Base-by-base conservation (phyloP, 2,329 filamentous ascomycete genomes). In the Dichotomopilus funicola region DNA sequence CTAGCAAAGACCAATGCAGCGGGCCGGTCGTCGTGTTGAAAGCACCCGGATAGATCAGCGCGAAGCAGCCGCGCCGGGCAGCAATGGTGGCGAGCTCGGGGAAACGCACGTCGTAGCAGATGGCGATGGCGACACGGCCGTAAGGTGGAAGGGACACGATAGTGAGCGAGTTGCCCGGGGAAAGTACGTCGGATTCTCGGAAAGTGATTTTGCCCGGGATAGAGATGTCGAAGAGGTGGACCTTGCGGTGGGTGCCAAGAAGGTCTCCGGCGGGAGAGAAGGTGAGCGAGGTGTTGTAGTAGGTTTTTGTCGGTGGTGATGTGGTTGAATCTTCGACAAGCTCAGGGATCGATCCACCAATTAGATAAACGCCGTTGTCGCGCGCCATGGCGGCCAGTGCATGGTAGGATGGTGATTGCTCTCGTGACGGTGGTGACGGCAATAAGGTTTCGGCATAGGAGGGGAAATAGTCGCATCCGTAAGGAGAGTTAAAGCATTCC, bases 401-500 rank as follows among this genome's bases (percentile, higher is more conserved):
- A 70, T 95, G 87, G 79, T 86, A 97, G 53, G 88, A 91, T 0
- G 91, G 91, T 4, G 88, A 87, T 65, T 87, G 82, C 46, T 82
- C 79, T 58, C 75, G 69, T 3, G 84, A 75, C 0, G 91, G 89
- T 34, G 90, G 89, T 3, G 84, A 86, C 0, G 90, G 89, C 49
- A 75, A 73, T n/a, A 97, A 84, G 1, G 83, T 86, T 73, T 99
- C 94, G 63, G 94, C 91, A 71, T 97, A 97, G 59, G 85, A 82
- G 53, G 91, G 87, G 74, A 99, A 99, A 78, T 86, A 91, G 67
- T 90, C 72, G 62, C 85, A 91, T 63, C 94, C 94, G 73, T 99
- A 99, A 7, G 94, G 94, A 43, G 89, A 95, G 77, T 99, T 99
- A 83, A 99, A 99, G 79, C 94, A 99, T 76, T 99, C 94, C 38